These are phyloP conservation scores for Salvia rosmarinus DNA, from an alignment of 257 asterid genomes.

Conservation along the genomic window DNA sequence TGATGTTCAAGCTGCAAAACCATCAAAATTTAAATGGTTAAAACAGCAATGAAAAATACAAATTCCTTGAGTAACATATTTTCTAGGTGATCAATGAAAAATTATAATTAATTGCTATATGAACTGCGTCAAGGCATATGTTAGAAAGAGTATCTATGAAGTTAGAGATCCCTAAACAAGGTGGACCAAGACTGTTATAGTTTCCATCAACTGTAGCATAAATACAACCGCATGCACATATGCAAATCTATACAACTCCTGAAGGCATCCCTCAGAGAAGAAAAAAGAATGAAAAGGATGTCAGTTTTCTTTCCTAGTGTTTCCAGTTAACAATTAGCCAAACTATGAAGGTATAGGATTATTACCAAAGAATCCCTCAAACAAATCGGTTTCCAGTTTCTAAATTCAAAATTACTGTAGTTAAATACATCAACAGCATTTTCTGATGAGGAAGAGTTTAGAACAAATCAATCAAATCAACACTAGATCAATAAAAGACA, in stretches of 20 bases:
- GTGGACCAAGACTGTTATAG: neutral
- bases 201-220: conserved; percentile 18
- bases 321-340: neutral
- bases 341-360: neutral
- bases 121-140: conserved; percentile 15
- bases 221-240: neutral
- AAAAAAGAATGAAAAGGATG: conserved; percentile 14
- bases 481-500: neutral
- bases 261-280: neutral
- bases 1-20: conserved; percentile 69
- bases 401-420: neutral
- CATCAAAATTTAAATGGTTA: conserved; percentile 24
- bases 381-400: neutral
- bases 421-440: conserved; percentile 4
- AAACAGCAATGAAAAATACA: conserved; percentile 12
- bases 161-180: conserved; percentile 23
- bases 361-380: conserved; percentile 23
- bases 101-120: conserved; percentile 7
- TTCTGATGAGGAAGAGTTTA: neutral
- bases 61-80: conserved; percentile 6
- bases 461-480: neutral
- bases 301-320: neutral
- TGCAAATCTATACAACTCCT: neutral
- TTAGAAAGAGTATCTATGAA: conserved; percentile 2
- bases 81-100: conserved; percentile 18